Base-by-base conservation (phyloP, 495 filamentous ascomycete genomes). In the Cryomyces minteri region DNA sequence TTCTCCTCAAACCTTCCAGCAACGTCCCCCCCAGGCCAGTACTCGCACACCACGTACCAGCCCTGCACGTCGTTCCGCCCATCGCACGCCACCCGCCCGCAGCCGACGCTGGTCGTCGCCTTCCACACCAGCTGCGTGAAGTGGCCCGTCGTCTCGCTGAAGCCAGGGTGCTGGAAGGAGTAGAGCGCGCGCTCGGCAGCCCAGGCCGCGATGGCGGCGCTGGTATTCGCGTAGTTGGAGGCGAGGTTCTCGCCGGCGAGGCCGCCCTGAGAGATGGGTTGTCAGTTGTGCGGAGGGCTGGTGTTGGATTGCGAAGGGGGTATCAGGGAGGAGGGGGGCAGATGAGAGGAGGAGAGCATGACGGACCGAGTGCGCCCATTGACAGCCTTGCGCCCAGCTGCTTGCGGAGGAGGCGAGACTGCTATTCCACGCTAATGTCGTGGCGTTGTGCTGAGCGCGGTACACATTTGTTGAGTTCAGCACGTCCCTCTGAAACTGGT, bases 71-170 rank as follows among this genome's bases (percentile, higher is more conserved):
- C 53, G 40, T 55, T 43, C 10, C 51, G 31, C 5, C 34, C 47
- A 4, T 57, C 52, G 47, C 84, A 88, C 46, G 74, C 58, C 45
- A 65, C 59, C 39, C 70, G 61, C 33, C 70, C 80, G 58, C 84
- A 92, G 6, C 84, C 84, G 0, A 87, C 72, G 39, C 68, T 60
- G 14, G 60, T 78, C 7, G 81, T 86, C 32, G 66, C 63, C 58
- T 71, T 75, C 84, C 84, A 92, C 1, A 88, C 82, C 39, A 92
- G 57, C 65, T 88, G 83, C 29, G 84, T 85, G 58, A 85, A 92
- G 61, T 92, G 84, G 0, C 83, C 84, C n/a, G 83, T 86, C 12
- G 61, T 52, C 48, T 81, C 69, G 6, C 49, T 62, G 57, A 82
- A 87, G 0, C 65, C 68, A 0, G 71, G 66, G 4, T 62, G 53